A percentile compares a stretch with the other conserved stretches of the same genome.
Conservation (phyloP, 1,284 basidiomycete genomes). For the Wolfiporia cocos region DNA sequence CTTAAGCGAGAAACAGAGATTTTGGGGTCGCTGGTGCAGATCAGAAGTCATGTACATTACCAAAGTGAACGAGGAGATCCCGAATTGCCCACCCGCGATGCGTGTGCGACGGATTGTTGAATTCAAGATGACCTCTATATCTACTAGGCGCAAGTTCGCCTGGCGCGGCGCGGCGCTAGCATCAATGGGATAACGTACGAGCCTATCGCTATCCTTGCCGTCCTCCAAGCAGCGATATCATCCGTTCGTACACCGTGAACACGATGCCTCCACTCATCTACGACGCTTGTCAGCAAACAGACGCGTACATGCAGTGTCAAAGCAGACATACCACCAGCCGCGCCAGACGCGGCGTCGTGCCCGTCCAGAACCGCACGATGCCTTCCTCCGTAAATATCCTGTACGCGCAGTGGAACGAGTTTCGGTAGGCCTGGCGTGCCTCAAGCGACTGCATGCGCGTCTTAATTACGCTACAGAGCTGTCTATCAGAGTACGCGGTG, state of each 20-base stretch:
- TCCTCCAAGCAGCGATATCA: conserved; percentile 46
- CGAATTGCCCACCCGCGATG: no score
- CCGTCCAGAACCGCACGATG: conserved; percentile 87
- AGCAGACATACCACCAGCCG: conserved; percentile 65
- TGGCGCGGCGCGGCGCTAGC: not conserved
- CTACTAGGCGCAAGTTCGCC: not conserved
- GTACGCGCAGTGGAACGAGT: conserved; percentile 92
- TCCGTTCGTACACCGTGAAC: conserved; percentile 89
- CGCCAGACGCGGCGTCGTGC: conserved; percentile 85
- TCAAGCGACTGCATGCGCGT: conserved; percentile 95
- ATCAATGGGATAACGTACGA: not conserved
- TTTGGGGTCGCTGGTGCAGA: no score
- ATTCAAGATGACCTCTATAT: not conserved
- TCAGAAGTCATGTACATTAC: no score
- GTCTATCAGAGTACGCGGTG: not conserved
- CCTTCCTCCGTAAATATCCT: conserved; percentile 91
- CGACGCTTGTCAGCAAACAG: conserved; percentile 4
- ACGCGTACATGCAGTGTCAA: not conserved
- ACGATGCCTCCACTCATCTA: conserved; percentile 93
- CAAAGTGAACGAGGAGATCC: no score
- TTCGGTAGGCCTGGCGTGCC: conserved; percentile 80
- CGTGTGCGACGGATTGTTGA: no score
- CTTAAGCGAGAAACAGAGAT: no score
- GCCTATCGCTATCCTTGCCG: conserved; percentile 5
- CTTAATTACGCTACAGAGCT: conserved; percentile 76